Evolutionary conservation across 768 basidiomycete genomes (phyloP).

Genomic region (Boletus bicolor): DNA sequence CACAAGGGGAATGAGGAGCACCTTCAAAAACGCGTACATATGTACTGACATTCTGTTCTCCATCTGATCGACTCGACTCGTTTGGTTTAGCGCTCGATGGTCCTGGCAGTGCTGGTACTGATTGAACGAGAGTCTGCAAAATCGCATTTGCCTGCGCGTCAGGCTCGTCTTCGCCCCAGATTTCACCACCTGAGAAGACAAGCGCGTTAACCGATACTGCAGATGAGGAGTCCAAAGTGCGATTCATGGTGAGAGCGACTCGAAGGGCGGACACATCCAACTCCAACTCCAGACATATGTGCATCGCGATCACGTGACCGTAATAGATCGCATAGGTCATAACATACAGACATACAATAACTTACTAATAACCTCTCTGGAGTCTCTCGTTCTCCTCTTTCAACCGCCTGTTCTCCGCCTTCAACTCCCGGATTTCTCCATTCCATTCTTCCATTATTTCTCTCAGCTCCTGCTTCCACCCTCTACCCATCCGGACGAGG

Average conservation of each 20-base stretch:
- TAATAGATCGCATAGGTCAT: neutral
- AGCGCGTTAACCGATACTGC: conserved; percentile 22
- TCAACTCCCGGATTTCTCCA: conserved; percentile 48
- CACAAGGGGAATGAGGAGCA: neutral
- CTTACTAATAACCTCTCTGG: conserved; percentile 37
- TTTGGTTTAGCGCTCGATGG: conserved; percentile 9
- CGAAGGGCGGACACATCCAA: no score
- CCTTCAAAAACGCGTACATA: conserved; percentile 34
- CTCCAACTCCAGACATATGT: neutral
- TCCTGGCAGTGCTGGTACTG: conserved; percentile 7
- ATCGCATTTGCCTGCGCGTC: conserved; percentile 1
- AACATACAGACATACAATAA: neutral
- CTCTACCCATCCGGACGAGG: conserved; percentile 64
- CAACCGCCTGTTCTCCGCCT: conserved; percentile 49
- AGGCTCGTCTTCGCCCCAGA: conserved; percentile 16
- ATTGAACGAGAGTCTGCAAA: conserved; percentile 7
- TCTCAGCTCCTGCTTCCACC: conserved; percentile 64
- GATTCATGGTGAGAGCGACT: conserved; percentile 4
- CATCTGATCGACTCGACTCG: neutral
- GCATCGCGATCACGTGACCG: conserved; percentile 13
- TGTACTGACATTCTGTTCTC: conserved; percentile 16
- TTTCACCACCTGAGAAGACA: conserved; percentile 31
- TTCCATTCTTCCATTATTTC: conserved; percentile 59
- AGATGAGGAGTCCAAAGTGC: conserved; percentile 5
- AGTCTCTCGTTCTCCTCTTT: conserved; percentile 66